Conservation (phyloP, 2,329 filamentous ascomycete genomes). For the Claviceps sp. region DNA sequence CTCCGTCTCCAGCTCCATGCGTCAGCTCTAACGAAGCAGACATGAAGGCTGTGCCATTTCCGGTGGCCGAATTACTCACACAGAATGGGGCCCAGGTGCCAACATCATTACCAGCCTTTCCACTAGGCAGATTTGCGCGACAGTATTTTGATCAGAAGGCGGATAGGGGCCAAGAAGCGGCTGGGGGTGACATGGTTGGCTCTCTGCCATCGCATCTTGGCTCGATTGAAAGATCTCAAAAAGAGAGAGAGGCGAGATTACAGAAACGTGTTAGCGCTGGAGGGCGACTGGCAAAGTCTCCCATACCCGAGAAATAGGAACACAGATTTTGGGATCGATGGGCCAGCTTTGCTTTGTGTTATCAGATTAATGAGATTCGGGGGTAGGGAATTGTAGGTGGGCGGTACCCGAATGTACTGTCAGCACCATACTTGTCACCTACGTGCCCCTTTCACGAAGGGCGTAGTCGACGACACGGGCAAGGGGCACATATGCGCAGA, state of each 20-base stretch:
- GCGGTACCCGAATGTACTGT: background rate
- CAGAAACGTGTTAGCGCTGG: slow-evolving; percentile 72
- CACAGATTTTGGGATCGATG: slow-evolving; percentile 26
- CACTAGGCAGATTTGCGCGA: slow-evolving; percentile 66
- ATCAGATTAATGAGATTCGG: slow-evolving; percentile 20
- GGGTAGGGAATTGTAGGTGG: slow-evolving; percentile 12
- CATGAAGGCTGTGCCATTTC: slow-evolving; percentile 55
- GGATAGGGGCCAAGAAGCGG: slow-evolving; percentile 31
- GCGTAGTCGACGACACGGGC: background rate
- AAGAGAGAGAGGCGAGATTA: slow-evolving; percentile 54
- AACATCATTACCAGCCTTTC: slow-evolving; percentile 60
- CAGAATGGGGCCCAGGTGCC: slow-evolving; percentile 93
- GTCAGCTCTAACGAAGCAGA: slow-evolving; percentile 29
- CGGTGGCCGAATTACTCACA: slow-evolving; percentile 77
- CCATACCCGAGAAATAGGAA: slow-evolving; percentile 49
- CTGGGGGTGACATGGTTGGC: slow-evolving; percentile 40
- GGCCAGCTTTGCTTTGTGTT: slow-evolving; percentile 24
- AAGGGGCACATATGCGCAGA: background rate
- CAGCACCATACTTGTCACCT: background rate
- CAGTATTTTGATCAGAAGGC: slow-evolving; percentile 74
- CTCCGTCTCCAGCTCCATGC: slow-evolving; percentile 43
- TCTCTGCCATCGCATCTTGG: slow-evolving; percentile 40
- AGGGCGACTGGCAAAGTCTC: slow-evolving; percentile 53
- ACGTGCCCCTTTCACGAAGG: background rate
- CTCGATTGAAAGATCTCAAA: slow-evolving; percentile 36